Percentiles rank a stretch among this genome's conserved stretches.
phyloP scores from a whole-genome alignment of 208 protist species.

The Novymonas esmeraldas region DNA sequence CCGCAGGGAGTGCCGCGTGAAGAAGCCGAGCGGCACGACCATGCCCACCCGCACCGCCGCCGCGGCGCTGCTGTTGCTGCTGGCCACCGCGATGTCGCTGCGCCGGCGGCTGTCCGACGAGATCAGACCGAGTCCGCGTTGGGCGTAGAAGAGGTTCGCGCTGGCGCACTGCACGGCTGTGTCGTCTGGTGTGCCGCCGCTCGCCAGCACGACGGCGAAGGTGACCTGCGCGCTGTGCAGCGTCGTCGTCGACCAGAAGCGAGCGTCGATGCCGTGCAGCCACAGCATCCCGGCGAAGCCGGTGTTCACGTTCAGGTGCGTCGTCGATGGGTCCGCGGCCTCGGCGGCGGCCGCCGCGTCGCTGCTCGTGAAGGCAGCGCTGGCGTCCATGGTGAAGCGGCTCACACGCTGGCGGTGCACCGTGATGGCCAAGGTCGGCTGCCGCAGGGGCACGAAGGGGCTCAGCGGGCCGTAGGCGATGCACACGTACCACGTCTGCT shows the following conservation, averaged over 20 bases:
- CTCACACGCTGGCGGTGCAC: constrained; percentile 48
- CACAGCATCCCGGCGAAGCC: constrained; percentile 67
- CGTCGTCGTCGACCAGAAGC: constrained; percentile 58
- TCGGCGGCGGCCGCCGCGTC: constrained; percentile 21
- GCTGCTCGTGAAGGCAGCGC: constrained; percentile 26
- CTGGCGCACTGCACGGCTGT: constrained; percentile 56
- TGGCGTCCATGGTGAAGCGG: constrained; percentile 27
- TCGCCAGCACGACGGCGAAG: constrained; percentile 44
- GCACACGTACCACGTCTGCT: constrained; percentile 64
- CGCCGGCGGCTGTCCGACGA: constrained; percentile 17
- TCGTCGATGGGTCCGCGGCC: constrained; percentile 24
- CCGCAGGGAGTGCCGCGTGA: constrained; percentile 42
- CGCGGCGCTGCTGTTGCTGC: not conserved
- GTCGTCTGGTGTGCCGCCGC: constrained; percentile 32
- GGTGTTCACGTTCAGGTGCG: constrained; percentile 55
- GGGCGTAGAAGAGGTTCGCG: constrained; percentile 61
- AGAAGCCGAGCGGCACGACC: constrained; percentile 59
- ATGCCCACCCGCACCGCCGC: constrained; percentile 27
- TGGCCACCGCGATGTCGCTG: not conserved
- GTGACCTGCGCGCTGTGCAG: constrained; percentile 51
- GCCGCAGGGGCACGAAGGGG: constrained; percentile 41
- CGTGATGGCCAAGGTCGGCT: constrained; percentile 33
- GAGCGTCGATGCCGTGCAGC: constrained; percentile 58
- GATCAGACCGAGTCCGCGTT: constrained; percentile 35
- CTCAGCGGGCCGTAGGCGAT: constrained; percentile 51